Base-by-base conservation (phyloP, 495 filamentous ascomycete genomes). In the Neurospora pannonica region DNA sequence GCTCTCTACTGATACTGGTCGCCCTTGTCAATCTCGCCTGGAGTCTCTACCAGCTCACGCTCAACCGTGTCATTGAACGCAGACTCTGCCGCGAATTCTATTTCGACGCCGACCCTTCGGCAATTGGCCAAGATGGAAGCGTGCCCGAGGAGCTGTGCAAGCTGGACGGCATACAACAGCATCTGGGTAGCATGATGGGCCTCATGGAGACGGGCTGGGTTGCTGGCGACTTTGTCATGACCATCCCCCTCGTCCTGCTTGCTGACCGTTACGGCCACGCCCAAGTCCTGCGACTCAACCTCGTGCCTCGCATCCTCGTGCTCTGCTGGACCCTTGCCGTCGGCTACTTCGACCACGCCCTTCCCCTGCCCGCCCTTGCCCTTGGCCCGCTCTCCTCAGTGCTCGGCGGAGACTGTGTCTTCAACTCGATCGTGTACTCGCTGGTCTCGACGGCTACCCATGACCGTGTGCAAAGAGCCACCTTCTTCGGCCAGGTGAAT, bases 71-170 rank as follows among this genome's bases (percentile, higher is more conserved):
- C 4, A 78, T 87, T 40, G 86, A 88, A 76, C 76, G 81, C 19
- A 79, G 85, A 34, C 77, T 87, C 21, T 88, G 86, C 70, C 81
- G 77, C 31, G 83, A 86, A 21, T 83, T 86, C 72, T 88, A 87
- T 72, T 42, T 60, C 24, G 74, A 38, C 21, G 75, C 81, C 38
- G 83, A 86, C 36, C 83, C 83, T 0, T 80, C 79, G 5, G 75
- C 75, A 19, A 76, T 84, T n/a, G 70, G 54, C 0, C 75, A 71
- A 8, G 81, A 83, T 75, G 84, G 82, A 8, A 75, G 74, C 70
- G 76, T 86, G 15, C 80, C 82, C 24, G 86, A 88, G 72, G 79
- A 81, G 72, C 69, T 84, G 36, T 88, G 86, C 74, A 88, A 88
- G 74, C 71, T 83, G 17, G 81, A 87, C 73, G 74, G 73, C 24